Evolutionary conservation across 805 yeast genomes (phyloP), one percentile per base, ranked within the genome.

Genomic region (Suhomyces prunicola): DNA sequence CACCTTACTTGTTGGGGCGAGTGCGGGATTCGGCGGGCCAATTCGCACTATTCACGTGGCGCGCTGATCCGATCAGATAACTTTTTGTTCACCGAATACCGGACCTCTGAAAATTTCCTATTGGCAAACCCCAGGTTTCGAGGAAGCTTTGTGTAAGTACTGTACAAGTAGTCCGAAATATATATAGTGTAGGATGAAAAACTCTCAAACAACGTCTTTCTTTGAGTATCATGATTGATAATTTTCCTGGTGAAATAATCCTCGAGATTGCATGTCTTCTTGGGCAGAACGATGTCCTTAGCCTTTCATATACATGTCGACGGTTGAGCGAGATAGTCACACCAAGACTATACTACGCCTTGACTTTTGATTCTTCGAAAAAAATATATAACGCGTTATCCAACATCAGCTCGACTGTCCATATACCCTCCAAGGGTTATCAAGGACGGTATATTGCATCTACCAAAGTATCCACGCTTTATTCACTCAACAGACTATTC

Each of bases 401-500:
- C n/a, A 41, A 44, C 31, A 29, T 29, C 17, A 27, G n/a, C 24
- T 29, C 49, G 5, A 17, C 29, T 2, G 22, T 35, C 7, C 24
- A 40, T 19, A 39, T 41, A 27, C 52, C 46, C n/a, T 39, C 42
- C 24, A 9, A 8, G 19, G n/a, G 13, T 10, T 0, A 12, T 17
- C 22, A 19, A 19, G 42, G 24, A 39, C 42, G n/a, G 12, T 17
- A 26, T 15, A 23, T 29, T 46, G 15, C 12, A 35, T 10, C 33
- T 3, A 36, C 49, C n/a, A 51, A 46, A 7, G 50, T 57, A 31
- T 50, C 57, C 10, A 47, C 56, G 19, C 44, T 57, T 10, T 55
- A 55, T 33, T 53, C 56, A 23, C 48, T 57, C 35, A 57, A 57
- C 46, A 24, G 51, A 19, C 52, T 55, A 46, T 55, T 57, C 46